Percentiles rank a stretch among this genome's conserved stretches.
phyloP scores from a whole-genome alignment of 192 early-diverging fungal species.

The Chytriomyces confervae region DNA sequence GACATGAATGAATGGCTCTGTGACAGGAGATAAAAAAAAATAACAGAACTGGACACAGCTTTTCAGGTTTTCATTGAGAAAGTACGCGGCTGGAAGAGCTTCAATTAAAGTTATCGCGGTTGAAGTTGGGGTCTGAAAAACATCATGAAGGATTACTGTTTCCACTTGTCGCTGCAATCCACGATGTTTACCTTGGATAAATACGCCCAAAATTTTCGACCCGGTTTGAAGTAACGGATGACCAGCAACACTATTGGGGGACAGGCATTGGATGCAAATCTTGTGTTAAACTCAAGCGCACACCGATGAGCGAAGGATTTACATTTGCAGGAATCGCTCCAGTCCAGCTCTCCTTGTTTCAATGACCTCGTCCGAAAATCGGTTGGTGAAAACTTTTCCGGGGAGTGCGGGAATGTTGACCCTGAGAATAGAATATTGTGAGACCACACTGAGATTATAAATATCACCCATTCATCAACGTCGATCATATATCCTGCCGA shows the following conservation, averaged over 20 bases:
- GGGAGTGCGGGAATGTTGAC: slow-evolving; percentile 96
- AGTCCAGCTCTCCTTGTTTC: slow-evolving; percentile 87
- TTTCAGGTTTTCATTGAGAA: too few species aligned
- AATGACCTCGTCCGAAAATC: slow-evolving; percentile 95
- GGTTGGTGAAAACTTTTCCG: slow-evolving; percentile 95
- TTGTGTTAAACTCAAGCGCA: slow-evolving; percentile 45
- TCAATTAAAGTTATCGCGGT: slow-evolving; percentile 70
- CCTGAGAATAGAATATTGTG: slow-evolving; percentile 35
- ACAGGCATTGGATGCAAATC: not conserved
- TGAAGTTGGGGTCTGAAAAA: slow-evolving; percentile 76
- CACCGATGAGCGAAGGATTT: slow-evolving; percentile 38
- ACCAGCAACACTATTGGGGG: slow-evolving; percentile 65
- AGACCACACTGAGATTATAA: too few species aligned
- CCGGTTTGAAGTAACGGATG: slow-evolving; percentile 98
- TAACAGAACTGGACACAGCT: too few species aligned
- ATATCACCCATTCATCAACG: not conserved
- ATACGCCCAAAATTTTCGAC: slow-evolving; percentile 84
- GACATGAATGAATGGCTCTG: too few species aligned
- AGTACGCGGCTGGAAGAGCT: not conserved
- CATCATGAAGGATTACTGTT: not conserved
- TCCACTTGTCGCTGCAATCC: not conserved
- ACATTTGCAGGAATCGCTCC: slow-evolving; percentile 97
- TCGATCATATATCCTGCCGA: not conserved
- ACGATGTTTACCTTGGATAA: slow-evolving; percentile 73
- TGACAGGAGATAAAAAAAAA: too few species aligned